Conservation (phyloP, 202 grass and related monocot species). For the Panicum virgatum region DNA sequence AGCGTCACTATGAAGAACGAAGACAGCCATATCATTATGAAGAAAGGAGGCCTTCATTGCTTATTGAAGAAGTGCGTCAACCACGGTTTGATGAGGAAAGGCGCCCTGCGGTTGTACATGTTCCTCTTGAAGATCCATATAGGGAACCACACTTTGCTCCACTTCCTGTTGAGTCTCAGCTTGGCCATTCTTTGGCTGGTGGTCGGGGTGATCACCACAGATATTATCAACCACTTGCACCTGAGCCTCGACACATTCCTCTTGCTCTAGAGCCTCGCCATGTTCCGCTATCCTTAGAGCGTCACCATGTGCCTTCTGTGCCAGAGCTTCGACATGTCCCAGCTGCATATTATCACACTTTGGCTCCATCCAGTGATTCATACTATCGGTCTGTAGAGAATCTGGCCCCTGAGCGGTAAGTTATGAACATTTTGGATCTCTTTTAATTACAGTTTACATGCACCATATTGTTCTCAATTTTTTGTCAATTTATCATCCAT, state of each 20-base stretch:
- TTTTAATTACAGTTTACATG: constrained; percentile 19
- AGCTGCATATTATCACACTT: constrained; percentile 30
- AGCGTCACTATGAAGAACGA: constrained; percentile 34
- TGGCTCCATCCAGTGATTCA: constrained; percentile 46
- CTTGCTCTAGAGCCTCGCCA: constrained; percentile 28
- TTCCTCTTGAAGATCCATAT: constrained; percentile 45
- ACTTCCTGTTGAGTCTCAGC: constrained; percentile 27
- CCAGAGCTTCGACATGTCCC: constrained; percentile 50
- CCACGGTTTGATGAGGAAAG: constrained; percentile 32
- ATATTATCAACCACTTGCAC: constrained; percentile 48
- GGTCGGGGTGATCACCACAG: constrained; percentile 29
- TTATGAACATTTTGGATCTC: constrained; percentile 15
- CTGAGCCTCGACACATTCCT: constrained; percentile 31
- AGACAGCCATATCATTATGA: constrained; percentile 30
- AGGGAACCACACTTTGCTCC: constrained; percentile 34
- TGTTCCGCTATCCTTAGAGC: constrained; percentile 2
- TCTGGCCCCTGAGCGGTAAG: constrained; percentile 38
- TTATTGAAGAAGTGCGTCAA: constrained; percentile 20
- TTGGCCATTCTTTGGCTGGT: constrained; percentile 37
- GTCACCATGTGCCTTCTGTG: constrained; percentile 33
- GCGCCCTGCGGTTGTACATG: constrained; percentile 32
- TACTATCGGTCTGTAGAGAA: constrained; percentile 55
- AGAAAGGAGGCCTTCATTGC: constrained; percentile 24
- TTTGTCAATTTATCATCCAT: not conserved
- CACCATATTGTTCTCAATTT: not conserved